Conservation (phyloP, 2,329 filamentous ascomycete genomes). For the Sporothrix brasiliensis region DNA sequence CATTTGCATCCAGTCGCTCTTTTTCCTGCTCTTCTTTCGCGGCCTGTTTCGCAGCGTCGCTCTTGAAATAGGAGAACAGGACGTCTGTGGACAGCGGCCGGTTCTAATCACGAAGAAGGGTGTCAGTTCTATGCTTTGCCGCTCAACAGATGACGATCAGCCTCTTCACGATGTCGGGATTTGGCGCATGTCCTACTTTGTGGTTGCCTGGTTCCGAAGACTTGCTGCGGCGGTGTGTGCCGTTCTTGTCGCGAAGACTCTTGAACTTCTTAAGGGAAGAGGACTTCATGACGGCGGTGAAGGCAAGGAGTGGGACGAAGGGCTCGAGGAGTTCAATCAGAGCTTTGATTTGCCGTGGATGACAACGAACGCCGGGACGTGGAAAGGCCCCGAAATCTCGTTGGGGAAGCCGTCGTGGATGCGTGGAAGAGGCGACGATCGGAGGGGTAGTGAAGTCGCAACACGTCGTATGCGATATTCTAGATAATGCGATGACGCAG, state of each 20-base stretch:
- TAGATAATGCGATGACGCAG: neutral
- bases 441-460: neutral
- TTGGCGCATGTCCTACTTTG: conserved; percentile 49
- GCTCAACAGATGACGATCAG: conserved; percentile 18
- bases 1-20: conserved; percentile 38
- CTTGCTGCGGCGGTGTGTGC: conserved; percentile 56
- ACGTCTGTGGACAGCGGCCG: conserved; percentile 59
- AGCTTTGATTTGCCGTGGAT: neutral
- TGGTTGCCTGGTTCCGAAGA: conserved; percentile 54
- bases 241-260: conserved; percentile 68
- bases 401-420: neutral
- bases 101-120: conserved; percentile 44
- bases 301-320: neutral
- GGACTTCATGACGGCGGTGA: conserved; percentile 52
- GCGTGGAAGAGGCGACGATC: neutral
- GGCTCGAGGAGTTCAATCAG: neutral
- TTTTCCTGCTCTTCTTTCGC: conserved; percentile 58
- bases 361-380: conserved; percentile 6
- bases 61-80: conserved; percentile 67
- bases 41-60: conserved; percentile 59
- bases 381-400: conserved; percentile 15
- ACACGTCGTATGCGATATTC: neutral
- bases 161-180: neutral
- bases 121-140: neutral
- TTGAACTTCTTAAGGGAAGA: conserved; percentile 66